Evolutionary conservation across 805 yeast species (phyloP).

Genomic region (Suhomyces kilbournensis): DNA sequence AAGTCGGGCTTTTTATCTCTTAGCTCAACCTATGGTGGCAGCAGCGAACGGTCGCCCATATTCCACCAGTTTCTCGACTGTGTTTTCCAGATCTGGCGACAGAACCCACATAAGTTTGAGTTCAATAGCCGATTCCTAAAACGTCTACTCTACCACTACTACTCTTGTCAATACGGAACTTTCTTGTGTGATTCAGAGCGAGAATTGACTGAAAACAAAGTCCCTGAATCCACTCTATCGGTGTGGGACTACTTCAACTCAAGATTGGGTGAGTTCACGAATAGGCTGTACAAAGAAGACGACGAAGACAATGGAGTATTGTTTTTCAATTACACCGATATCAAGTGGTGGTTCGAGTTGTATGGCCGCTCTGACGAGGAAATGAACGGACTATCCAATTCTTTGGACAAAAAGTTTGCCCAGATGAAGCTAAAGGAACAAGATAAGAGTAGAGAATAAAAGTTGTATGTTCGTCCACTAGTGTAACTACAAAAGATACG

Average conservation of each 20-base stretch:
- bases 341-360: conserved; percentile 88
- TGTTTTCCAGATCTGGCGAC: conserved; percentile 72
- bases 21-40: conserved; percentile 34
- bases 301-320: conserved; percentile 37
- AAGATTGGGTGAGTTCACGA: conserved; percentile 65
- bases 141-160: conserved; percentile 79
- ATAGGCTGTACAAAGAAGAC: conserved; percentile 38
- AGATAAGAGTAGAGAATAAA: not conserved
- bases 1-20: conserved; percentile 24
- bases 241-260: conserved; percentile 95
- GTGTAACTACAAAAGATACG: no score
- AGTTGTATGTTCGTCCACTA: no score
- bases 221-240: conserved; percentile 56
- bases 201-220: conserved; percentile 45
- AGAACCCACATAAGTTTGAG: conserved; percentile 73
- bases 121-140: conserved; percentile 86
- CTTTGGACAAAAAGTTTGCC: conserved; percentile 41
- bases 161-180: conserved; percentile 94
- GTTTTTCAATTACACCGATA: conserved; percentile 57
- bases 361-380: conserved; percentile 71
- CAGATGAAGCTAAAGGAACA: conserved; percentile 23
- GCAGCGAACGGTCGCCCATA: conserved; percentile 64
- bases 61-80: conserved; percentile 94
- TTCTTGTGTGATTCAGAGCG: conserved; percentile 74
- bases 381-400: conserved; percentile 42